phyloP scores from a whole-genome alignment of 2,329 filamentous ascomycete species.

The Arthrobotrys pseudoclavata region DNA sequence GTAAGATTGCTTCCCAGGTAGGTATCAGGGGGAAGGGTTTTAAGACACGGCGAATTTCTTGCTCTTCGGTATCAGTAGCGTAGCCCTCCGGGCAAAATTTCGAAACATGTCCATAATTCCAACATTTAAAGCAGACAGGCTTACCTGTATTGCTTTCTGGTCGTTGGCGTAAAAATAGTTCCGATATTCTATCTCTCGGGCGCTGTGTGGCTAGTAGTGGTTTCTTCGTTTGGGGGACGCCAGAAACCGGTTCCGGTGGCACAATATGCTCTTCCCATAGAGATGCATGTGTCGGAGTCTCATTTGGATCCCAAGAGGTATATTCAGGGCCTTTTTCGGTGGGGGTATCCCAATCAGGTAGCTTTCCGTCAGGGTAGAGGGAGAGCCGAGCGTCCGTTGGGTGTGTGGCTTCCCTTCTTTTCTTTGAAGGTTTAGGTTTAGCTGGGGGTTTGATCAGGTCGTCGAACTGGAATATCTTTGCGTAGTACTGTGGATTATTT shows the following conservation, averaged over 20 bases:
- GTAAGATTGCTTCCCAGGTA: constrained; percentile 29
- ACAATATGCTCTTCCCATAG: constrained; percentile 17
- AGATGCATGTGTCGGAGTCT: not conserved
- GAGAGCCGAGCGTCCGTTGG: not conserved
- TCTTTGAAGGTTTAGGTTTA: constrained; percentile 20
- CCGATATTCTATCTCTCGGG: constrained; percentile 10
- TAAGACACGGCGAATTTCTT: constrained; percentile 24
- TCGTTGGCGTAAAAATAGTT: constrained; percentile 27
- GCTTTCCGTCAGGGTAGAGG: constrained; percentile 29
- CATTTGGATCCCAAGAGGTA: constrained; percentile 14
- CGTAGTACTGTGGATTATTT: constrained; percentile 20
- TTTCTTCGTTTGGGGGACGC: not conserved
- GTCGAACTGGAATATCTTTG: constrained; percentile 23
- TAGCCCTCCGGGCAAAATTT: not conserved
- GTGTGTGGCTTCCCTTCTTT: not conserved
- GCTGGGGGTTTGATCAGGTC: not conserved
- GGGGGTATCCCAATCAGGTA: constrained; percentile 37
- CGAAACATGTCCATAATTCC: constrained; percentile 32
- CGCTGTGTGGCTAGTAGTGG: constrained; percentile 4
- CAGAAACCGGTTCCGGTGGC: not conserved
- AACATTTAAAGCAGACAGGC: constrained; percentile 43
- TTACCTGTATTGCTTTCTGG: constrained; percentile 25
- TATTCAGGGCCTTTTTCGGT: not conserved
- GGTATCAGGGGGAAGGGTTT: constrained; percentile 17
- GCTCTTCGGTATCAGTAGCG: not conserved